These are phyloP conservation scores for Penicillium bialowiezense DNA, from an alignment of 495 filamentous ascomycete species.

Conservation along the genomic window DNA sequence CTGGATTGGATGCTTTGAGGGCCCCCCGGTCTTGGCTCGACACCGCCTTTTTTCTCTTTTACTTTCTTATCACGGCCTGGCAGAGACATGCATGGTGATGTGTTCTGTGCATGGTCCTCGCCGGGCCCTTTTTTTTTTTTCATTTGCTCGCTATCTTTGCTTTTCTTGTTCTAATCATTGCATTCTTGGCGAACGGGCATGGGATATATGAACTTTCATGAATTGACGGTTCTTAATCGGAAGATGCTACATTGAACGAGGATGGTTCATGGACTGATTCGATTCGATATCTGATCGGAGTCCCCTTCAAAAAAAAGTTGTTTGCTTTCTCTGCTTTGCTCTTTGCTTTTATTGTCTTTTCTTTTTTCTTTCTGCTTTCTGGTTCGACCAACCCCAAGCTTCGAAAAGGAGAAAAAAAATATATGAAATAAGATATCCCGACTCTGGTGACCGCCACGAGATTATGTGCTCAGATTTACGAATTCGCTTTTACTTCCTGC, in stretches of 20 bases:
- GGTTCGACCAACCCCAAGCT: background rate
- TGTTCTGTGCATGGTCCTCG: slow-evolving; percentile 28
- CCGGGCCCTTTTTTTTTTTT: slow-evolving; percentile 13
- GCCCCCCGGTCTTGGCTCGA: slow-evolving; percentile 1
- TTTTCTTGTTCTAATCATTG: slow-evolving; percentile 19
- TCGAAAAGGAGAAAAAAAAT: slow-evolving; percentile 2
- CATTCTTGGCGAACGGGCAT: slow-evolving; percentile 39
- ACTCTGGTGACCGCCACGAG: slow-evolving; percentile 7
- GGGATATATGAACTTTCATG: slow-evolving; percentile 32
- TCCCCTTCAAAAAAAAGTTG: slow-evolving; percentile 7
- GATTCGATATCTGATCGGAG: slow-evolving; percentile 1
- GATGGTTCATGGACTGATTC: slow-evolving; percentile 1
- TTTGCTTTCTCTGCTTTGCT: slow-evolving; percentile 4
- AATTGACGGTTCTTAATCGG: slow-evolving; percentile 22
- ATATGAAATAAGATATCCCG: slow-evolving; percentile 12
- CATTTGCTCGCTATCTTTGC: slow-evolving; percentile 21
- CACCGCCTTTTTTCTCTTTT: slow-evolving; percentile 3
- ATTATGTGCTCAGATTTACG: slow-evolving; percentile 2
- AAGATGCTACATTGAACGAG: slow-evolving; percentile 14
- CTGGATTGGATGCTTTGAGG: slow-evolving; percentile 81
- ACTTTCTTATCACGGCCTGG: slow-evolving; percentile 13
- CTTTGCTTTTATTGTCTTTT: background rate
- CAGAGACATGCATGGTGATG: slow-evolving; percentile 30
- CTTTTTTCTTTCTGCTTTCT: background rate
- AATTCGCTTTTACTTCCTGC: background rate